Percentiles rank a stretch among this genome's conserved stretches.
Conservation (phyloP, 805 yeast species). For the Komagataella kurtzmanii region DNA sequence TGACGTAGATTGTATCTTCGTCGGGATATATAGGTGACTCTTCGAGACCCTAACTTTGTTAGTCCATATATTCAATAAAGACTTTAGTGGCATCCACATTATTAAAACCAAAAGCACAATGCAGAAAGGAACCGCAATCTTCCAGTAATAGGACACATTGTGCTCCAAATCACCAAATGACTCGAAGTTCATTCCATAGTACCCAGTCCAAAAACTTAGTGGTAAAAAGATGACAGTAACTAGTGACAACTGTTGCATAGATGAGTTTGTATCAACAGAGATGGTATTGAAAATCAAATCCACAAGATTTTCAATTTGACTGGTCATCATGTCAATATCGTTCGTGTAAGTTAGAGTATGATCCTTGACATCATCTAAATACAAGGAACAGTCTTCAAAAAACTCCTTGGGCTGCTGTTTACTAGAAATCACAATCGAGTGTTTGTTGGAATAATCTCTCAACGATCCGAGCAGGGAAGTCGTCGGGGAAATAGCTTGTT, state of each 20-base stretch:
- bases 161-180: slow-evolving; percentile 24
- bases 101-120: slow-evolving; percentile 19
- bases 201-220: slow-evolving; percentile 46
- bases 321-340: slow-evolving; percentile 40
- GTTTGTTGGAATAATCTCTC: slow-evolving; percentile 20
- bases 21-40: background rate
- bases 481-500: slow-evolving; percentile 32
- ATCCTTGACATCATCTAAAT: slow-evolving; percentile 42
- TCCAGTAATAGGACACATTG: slow-evolving; percentile 32
- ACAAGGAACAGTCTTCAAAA: slow-evolving; percentile 29
- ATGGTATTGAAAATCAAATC: slow-evolving; percentile 44
- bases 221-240: slow-evolving; percentile 49
- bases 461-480: slow-evolving; percentile 32
- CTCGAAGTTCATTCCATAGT: slow-evolving; percentile 43
- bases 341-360: slow-evolving; percentile 38
- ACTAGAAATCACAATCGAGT: background rate
- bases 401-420: slow-evolving; percentile 7
- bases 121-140: slow-evolving; percentile 27
- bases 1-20: background rate
- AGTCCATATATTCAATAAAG: background rate
- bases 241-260: slow-evolving; percentile 39
- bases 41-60: background rate
- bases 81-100: slow-evolving; percentile 14
- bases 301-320: slow-evolving; percentile 34
- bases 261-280: slow-evolving; percentile 38